Conservation (phyloP, 148 eudicot species). For the Silene conica region DNA sequence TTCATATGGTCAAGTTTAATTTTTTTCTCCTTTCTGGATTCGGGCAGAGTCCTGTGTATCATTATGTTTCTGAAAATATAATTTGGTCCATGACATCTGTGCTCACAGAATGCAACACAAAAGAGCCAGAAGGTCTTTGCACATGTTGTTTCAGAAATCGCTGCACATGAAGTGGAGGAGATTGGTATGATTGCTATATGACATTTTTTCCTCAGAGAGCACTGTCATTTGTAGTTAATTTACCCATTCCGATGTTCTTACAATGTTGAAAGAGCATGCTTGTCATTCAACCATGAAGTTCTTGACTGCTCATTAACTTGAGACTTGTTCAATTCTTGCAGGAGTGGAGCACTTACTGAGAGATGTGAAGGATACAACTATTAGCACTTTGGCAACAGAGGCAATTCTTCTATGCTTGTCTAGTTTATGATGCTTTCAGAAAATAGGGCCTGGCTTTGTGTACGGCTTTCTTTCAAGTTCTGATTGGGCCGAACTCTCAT, state of each 20-base stretch:
- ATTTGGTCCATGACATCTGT: background rate
- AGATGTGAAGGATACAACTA: conserved; percentile 94
- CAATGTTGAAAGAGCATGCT: background rate
- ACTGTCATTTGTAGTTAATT: background rate
- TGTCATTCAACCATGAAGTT: background rate
- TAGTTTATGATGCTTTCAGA: background rate
- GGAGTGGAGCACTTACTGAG: conserved; percentile 97
- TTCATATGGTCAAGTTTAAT: background rate
- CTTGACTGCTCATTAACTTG: background rate
- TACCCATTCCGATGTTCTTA: background rate
- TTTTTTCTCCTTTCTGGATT: background rate
- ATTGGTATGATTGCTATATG: conserved; percentile 49
- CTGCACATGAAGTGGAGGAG: conserved; percentile 94
- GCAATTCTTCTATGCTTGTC: conserved; percentile 22
- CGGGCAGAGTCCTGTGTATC: background rate
- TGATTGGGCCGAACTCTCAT: background rate
- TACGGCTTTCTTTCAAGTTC: background rate
- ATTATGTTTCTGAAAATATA: too few relatives aligned
- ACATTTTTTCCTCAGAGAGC: background rate
- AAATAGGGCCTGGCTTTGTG: background rate
- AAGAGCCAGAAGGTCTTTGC: conserved; percentile 41
- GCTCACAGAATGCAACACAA: conserved; percentile 84
- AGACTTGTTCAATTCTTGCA: conserved; percentile 22
- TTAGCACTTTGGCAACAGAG: conserved; percentile 95
- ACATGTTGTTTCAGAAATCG: background rate